Evolutionary conservation across 1,284 basidiomycete genomes (phyloP), one percentile per base, ranked within the genome.

Genomic region (Apiotrichum montevideense): DNA sequence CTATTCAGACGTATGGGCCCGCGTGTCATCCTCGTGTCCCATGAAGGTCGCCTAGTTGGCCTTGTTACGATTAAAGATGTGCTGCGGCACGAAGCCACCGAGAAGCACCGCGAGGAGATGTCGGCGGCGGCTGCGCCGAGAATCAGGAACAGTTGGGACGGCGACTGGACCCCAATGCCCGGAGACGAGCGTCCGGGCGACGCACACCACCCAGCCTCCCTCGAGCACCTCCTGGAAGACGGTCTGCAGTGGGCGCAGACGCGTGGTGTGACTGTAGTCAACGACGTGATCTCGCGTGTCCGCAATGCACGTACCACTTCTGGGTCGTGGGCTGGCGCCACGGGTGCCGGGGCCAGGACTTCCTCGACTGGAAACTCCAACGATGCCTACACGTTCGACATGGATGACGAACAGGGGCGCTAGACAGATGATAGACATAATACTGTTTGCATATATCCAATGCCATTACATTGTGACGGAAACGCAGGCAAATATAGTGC

Each of bases 21-120:
- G 1, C 86, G 94, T 14, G 90, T 96, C 13, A 93, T 98, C 58
- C 82, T 98, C 5, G 91, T 98, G 1, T 88, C 92, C 69, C 84
- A 88, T 56, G 84, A 86, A 65, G 95, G 95, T 10, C 78, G 80
- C 43, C 80, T 99, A 3, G 84, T 83, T 0, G 95, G 95, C 1
- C 80, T 99, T 13, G 86, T 97, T 21, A 98, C 94, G 0, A 88
- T 98, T 58, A 98, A 98, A 72, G 96, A 99, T 66, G 90, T 98
- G 10, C 78, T 99, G 11, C 85, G 85, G 46, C 90, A 90, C 69
- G 91, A 87, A 58, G 82, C 84, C 11, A 43, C 80, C 39, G 66
- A 74, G 60, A 70, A 66, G 52, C 59, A 62, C 37, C 61, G 58
- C 13, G 61, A 65, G 45, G 51, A 52, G 33, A 58, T 43, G 14